Evolutionary conservation across 2,329 filamentous ascomycete species (phyloP).

Genomic region (Venturia carpophila): DNA sequence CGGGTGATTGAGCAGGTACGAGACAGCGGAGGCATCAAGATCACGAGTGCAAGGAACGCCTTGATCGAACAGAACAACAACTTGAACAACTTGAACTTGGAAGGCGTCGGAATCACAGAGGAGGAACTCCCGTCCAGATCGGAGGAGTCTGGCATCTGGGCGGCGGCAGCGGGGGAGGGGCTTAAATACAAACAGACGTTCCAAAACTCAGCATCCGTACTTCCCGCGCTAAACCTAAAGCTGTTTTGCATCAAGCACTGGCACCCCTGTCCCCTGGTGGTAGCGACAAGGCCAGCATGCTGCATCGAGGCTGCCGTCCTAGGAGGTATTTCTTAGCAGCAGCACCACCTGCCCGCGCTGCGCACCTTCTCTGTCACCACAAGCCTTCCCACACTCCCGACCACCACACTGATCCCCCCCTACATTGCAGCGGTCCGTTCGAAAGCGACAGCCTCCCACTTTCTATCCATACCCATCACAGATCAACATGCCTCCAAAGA

Average conservation of each 20-base stretch:
- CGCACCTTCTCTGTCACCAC: not conserved
- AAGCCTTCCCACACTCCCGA: not conserved
- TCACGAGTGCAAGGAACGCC: not conserved
- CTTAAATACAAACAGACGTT: not conserved
- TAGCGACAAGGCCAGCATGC: not conserved
- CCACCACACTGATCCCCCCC: not conserved
- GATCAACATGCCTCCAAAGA: slow-evolving; percentile 56
- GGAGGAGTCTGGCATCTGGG: too few species aligned
- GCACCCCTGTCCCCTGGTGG: not conserved
- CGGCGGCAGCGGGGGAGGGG: too few species aligned
- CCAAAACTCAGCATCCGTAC: not conserved
- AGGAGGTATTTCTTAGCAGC: not conserved
- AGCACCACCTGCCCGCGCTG: not conserved
- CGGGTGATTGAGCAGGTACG: not conserved
- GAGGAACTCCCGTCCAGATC: too few species aligned
- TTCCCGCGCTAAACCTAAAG: slow-evolving; percentile 5
- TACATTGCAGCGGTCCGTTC: not conserved
- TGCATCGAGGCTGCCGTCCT: not conserved
- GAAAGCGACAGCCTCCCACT: not conserved
- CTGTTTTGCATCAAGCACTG: not conserved
- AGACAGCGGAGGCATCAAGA: too few species aligned
- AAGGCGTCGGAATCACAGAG: too few species aligned
- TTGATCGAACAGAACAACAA: not conserved
- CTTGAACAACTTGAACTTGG: too few species aligned
- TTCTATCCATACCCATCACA: slow-evolving; percentile 10